These are phyloP conservation scores for Diplodia intermedia DNA, from an alignment of 2,329 filamentous ascomycete genomes.

Conservation along the genomic window DNA sequence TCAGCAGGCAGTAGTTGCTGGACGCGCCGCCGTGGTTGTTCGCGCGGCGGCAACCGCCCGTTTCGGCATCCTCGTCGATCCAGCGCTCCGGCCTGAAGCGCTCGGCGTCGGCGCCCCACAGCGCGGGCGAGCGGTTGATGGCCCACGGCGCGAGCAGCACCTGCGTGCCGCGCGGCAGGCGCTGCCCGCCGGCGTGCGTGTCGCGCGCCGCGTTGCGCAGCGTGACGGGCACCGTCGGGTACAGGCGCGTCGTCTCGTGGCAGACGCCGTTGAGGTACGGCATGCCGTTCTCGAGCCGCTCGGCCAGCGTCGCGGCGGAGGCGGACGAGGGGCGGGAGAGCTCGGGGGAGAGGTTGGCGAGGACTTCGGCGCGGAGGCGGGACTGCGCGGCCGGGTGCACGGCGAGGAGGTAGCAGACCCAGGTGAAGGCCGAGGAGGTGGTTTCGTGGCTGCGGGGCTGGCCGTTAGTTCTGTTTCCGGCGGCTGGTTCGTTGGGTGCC, in stretches of 20 bases:
- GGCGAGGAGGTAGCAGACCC: constrained; percentile 74
- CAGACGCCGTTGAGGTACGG: constrained; percentile 56
- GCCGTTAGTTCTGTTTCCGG: neutral
- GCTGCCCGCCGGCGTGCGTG: constrained; percentile 44
- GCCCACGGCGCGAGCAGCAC: constrained; percentile 51
- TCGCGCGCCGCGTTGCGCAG: constrained; percentile 44
- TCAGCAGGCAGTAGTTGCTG: constrained; percentile 52
- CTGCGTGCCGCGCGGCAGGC: constrained; percentile 50
- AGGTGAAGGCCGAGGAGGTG: constrained; percentile 76
- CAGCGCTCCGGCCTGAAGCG: constrained; percentile 55
- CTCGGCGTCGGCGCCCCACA: constrained; percentile 54
- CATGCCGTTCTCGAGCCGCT: constrained; percentile 50
- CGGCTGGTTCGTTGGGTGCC: neutral
- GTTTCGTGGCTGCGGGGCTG: constrained; percentile 68
- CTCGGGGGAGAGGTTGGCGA: constrained; percentile 62
- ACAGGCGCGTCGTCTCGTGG: constrained; percentile 51
- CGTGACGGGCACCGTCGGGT: constrained; percentile 48
- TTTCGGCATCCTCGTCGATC: constrained; percentile 45
- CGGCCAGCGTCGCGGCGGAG: constrained; percentile 35
- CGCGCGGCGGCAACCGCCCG: constrained; percentile 37
- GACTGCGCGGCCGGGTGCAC: constrained; percentile 69
- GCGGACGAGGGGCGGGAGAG: constrained; percentile 39
- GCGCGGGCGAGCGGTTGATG: constrained; percentile 50
- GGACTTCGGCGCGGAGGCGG: constrained; percentile 72
- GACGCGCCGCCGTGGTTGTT: constrained; percentile 47